Conservation (phyloP, 2,329 filamentous ascomycete genomes). For the Nothophaeocryptopus gaeumannii region DNA sequence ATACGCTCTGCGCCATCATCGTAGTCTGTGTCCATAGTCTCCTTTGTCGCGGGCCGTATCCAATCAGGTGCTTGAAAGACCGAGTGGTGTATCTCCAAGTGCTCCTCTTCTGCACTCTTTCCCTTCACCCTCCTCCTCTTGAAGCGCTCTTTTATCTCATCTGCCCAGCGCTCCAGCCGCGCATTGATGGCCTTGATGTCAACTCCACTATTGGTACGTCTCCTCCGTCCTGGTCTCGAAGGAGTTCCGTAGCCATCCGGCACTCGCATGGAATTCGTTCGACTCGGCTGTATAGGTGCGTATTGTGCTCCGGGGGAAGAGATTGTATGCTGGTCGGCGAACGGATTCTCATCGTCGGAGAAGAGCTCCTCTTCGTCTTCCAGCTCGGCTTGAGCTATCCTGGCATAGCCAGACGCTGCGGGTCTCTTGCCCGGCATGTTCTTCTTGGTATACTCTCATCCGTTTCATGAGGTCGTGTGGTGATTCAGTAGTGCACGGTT, state of each 20-base stretch:
- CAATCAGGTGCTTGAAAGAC: conserved; percentile 94
- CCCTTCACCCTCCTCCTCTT: conserved; percentile 78
- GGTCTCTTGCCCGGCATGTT: conserved; percentile 38
- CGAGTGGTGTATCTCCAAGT: conserved; percentile 92
- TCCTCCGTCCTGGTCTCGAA: conserved; percentile 43
- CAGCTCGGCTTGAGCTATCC: conserved; percentile 53
- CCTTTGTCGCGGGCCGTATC: conserved; percentile 72
- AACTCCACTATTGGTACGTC: conserved; percentile 79
- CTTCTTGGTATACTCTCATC: no score
- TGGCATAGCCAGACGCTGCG: conserved; percentile 50
- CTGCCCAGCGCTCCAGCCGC: conserved; percentile 89
- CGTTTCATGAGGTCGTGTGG: no score
- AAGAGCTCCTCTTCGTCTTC: conserved; percentile 43
- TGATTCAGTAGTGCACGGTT: no score
- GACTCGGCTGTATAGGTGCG: conserved; percentile 48
- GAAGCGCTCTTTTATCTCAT: conserved; percentile 96
- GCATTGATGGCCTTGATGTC: conserved; percentile 99
- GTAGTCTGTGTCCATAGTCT: conserved; percentile 62
- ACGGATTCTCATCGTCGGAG: conserved; percentile 41
- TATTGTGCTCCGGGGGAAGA: conserved; percentile 38
- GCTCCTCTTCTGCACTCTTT: conserved; percentile 73
- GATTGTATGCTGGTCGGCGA: conserved; percentile 30
- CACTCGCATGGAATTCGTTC: conserved; percentile 44
- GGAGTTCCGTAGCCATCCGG: conserved; percentile 35
- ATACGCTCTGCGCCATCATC: conserved; percentile 56